These are phyloP conservation scores for Sarcodon sp. DNA, from an alignment of 768 basidiomycete species.

Conservation along the genomic window DNA sequence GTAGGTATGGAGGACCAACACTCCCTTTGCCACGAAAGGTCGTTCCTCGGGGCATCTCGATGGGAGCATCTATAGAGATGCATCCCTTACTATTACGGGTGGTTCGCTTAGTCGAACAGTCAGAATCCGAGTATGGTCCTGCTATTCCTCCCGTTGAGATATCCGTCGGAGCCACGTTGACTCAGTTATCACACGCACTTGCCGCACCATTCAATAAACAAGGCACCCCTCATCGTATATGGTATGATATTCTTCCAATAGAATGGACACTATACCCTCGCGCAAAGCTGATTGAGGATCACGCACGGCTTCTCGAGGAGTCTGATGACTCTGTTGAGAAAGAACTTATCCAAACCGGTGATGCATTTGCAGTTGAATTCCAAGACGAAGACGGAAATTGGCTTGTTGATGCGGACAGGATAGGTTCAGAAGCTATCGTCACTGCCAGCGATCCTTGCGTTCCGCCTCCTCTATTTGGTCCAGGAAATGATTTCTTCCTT, in stretches of 20 bases:
- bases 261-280: conserved; percentile 31
- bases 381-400: conserved; percentile 38
- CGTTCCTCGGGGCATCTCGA: conserved; percentile 40
- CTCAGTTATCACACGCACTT: conserved; percentile 17
- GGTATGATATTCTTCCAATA: not conserved
- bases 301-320: conserved; percentile 29
- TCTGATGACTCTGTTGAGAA: conserved; percentile 44
- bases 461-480: conserved; percentile 29
- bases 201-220: not conserved
- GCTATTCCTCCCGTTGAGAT: conserved; percentile 26
- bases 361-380: conserved; percentile 71
- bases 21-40: conserved; percentile 54
- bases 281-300: conserved; percentile 38
- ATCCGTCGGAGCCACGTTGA: conserved; percentile 38
- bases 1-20: conserved; percentile 59
- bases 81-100: conserved; percentile 54
- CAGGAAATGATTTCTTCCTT: conserved; percentile 40
- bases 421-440: not conserved
- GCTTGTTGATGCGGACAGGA: conserved; percentile 28
- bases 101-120: conserved; percentile 24
- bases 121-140: conserved; percentile 14
- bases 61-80: conserved; percentile 51
- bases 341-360: conserved; percentile 41
- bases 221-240: not conserved
- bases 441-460: conserved; percentile 1